phyloP scores from a whole-genome alignment of 1,284 basidiomycete genomes.

The Tylopilus sp. region DNA sequence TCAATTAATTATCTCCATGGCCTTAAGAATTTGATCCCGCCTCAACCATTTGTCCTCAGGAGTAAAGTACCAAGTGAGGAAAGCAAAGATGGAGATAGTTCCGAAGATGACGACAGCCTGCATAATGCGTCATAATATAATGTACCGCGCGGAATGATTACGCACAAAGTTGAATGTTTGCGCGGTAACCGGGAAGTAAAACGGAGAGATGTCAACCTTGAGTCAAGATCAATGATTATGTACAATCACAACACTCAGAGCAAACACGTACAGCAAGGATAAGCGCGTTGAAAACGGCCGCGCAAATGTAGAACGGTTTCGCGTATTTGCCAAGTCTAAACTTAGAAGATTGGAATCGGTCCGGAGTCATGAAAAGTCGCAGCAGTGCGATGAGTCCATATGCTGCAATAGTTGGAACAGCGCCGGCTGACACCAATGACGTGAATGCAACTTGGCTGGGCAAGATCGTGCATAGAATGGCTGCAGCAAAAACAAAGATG shows the following conservation, averaged over 20 bases:
- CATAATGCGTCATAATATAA: slow-evolving; percentile 10
- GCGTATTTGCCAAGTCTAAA: slow-evolving; percentile 68
- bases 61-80: slow-evolving; percentile 73
- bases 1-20: slow-evolving; percentile 40
- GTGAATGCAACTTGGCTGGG: slow-evolving; percentile 86
- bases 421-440: slow-evolving; percentile 79
- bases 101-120: slow-evolving; percentile 78
- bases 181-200: slow-evolving; percentile 74
- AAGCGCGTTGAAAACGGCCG: slow-evolving; percentile 69
- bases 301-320: slow-evolving; percentile 65
- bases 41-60: slow-evolving; percentile 77
- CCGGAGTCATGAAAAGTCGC: slow-evolving; percentile 71
- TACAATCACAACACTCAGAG: background rate
- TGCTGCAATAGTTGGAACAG: slow-evolving; percentile 77
- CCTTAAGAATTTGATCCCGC: slow-evolving; percentile 55
- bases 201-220: slow-evolving; percentile 77
- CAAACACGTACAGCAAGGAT: slow-evolving; percentile 61
- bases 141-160: slow-evolving; percentile 12
- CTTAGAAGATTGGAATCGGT: slow-evolving; percentile 67
- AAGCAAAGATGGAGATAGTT: slow-evolving; percentile 71
- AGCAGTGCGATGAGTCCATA: slow-evolving; percentile 77
- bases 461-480: slow-evolving; percentile 77
- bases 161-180: slow-evolving; percentile 79
- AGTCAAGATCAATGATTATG: background rate
- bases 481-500: slow-evolving; percentile 73